Conservation (phyloP, 345 rosid species). For the Linum lewisii region DNA sequence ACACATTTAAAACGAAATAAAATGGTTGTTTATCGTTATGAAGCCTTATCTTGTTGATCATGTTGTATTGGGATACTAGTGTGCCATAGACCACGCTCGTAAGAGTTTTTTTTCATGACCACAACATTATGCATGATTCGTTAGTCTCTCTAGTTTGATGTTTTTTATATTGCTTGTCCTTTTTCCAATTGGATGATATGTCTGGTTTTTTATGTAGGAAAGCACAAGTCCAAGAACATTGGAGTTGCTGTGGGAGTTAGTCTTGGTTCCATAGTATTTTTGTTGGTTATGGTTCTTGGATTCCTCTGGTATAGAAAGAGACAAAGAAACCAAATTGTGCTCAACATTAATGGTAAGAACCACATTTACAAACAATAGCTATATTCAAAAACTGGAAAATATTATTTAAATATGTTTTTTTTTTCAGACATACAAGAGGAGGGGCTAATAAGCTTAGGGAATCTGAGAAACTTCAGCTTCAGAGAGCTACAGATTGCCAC, state of each 20-base stretch:
- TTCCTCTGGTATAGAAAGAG: slow-evolving; percentile 49
- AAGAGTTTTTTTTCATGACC: too few relatives aligned
- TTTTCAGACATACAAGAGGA: slow-evolving; percentile 63
- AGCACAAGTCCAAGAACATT: slow-evolving; percentile 48
- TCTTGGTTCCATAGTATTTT: slow-evolving; percentile 39
- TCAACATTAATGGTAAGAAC: slow-evolving; percentile 50
- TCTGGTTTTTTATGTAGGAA: slow-evolving; percentile 16
- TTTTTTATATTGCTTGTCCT: too few relatives aligned
- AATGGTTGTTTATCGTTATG: too few relatives aligned
- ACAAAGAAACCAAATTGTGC: slow-evolving; percentile 29
- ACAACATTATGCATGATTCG: too few relatives aligned
- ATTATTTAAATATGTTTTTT: neutral
- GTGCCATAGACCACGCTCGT: too few relatives aligned
- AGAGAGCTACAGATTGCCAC: slow-evolving; percentile 79
- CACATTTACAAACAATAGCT: neutral
- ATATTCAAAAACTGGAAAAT: neutral
- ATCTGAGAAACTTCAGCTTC: slow-evolving; percentile 70
- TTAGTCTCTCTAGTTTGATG: too few relatives aligned
- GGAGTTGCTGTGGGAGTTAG: slow-evolving; percentile 66
- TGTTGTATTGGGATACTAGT: too few relatives aligned
- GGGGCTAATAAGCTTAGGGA: slow-evolving; percentile 58
- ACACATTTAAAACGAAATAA: too few relatives aligned
- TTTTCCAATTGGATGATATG: too few relatives aligned
- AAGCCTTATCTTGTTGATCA: too few relatives aligned
- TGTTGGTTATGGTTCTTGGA: slow-evolving; percentile 38